phyloP scores from a whole-genome alignment of 2,329 filamentous ascomycete genomes.

The Penicillium sp. region DNA sequence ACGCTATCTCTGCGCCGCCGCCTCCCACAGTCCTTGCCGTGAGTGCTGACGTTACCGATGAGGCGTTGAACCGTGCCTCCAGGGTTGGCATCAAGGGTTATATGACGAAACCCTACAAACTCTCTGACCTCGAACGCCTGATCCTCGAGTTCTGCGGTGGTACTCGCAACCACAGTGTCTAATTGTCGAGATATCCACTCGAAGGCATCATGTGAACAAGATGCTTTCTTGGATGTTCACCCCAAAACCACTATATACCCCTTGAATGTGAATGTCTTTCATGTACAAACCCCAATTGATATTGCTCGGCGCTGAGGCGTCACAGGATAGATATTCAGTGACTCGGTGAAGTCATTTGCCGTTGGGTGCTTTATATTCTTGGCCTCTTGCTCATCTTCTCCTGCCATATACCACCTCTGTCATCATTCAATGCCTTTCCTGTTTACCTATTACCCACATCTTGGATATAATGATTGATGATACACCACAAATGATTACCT shows the following conservation, averaged over 20 bases:
- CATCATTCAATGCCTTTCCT: conserved; percentile 13
- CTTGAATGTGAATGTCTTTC: conserved; percentile 1
- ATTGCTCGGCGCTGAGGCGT: conserved; percentile 1
- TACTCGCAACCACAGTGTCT: conserved; percentile 5
- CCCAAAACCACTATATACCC: conserved; percentile 15
- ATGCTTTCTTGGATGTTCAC: neutral
- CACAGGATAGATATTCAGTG: conserved; percentile 1
- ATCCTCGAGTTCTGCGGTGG: conserved; percentile 49
- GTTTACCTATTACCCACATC: conserved; percentile 16
- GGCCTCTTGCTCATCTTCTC: conserved; percentile 10
- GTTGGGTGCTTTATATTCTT: conserved; percentile 11
- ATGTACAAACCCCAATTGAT: neutral
- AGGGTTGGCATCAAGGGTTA: conserved; percentile 64
- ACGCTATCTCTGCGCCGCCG: conserved; percentile 34
- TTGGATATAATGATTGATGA: conserved; percentile 28
- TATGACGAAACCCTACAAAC: conserved; percentile 65
- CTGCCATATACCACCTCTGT: conserved; percentile 21
- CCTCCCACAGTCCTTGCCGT: conserved; percentile 56
- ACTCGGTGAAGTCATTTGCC: neutral
- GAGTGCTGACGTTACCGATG: conserved; percentile 64
- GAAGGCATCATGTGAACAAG: neutral
- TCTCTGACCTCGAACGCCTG: conserved; percentile 59
- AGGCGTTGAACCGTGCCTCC: conserved; percentile 57
- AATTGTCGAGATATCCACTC: neutral
- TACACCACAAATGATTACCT: conserved; percentile 6